Percentiles rank a stretch among this genome's conserved stretches.
Evolutionary conservation across 192 early-diverging fungal genomes (phyloP).

Genomic region (Coemansia sp.): DNA sequence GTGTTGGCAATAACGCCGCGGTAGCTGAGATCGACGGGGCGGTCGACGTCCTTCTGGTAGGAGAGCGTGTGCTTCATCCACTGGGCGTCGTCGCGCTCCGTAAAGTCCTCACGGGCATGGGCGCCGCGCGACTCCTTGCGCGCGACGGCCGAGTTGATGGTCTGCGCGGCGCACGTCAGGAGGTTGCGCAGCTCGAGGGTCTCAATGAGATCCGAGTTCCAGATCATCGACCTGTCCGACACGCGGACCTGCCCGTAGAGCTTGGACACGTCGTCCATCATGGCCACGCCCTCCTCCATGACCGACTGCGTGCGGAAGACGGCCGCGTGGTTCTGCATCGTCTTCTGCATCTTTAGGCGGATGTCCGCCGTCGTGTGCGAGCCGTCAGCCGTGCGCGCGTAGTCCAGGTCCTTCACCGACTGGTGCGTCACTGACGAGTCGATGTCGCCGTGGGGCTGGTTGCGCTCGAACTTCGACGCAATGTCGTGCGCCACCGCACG

Average conservation of each 20-base stretch:
- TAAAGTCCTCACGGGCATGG: slow-evolving; percentile 95
- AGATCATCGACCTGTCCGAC: slow-evolving; percentile 92
- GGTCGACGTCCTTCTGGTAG: slow-evolving; percentile 81
- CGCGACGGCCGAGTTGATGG: slow-evolving; percentile 82
- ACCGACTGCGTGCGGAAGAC: slow-evolving; percentile 92
- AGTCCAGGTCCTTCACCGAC: slow-evolving; percentile 95
- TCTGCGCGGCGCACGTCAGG: slow-evolving; percentile 92
- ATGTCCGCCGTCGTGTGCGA: slow-evolving; percentile 77
- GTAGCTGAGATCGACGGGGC: slow-evolving; percentile 78
- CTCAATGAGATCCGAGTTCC: slow-evolving; percentile 98
- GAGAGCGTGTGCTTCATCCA: slow-evolving; percentile 99
- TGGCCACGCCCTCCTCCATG: slow-evolving; percentile 85
- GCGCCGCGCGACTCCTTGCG: slow-evolving; percentile 98
- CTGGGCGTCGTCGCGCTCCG: slow-evolving; percentile 84
- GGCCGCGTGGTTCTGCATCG: slow-evolving; percentile 96
- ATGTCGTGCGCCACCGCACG: slow-evolving; percentile 96
- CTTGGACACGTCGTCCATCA: slow-evolving; percentile 82
- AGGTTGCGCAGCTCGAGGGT: slow-evolving; percentile 97
- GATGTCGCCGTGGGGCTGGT: slow-evolving; percentile 81
- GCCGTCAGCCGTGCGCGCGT: slow-evolving; percentile 84
- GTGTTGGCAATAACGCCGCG: slow-evolving; percentile 78
- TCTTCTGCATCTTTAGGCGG: slow-evolving; percentile 95
- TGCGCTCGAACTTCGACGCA: slow-evolving; percentile 83
- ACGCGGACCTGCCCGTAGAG: slow-evolving; percentile 82
- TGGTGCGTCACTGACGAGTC: slow-evolving; percentile 81